Evolutionary conservation across 306 rosid species (phyloP).

Genomic region (Cucurbita pepo): DNA sequence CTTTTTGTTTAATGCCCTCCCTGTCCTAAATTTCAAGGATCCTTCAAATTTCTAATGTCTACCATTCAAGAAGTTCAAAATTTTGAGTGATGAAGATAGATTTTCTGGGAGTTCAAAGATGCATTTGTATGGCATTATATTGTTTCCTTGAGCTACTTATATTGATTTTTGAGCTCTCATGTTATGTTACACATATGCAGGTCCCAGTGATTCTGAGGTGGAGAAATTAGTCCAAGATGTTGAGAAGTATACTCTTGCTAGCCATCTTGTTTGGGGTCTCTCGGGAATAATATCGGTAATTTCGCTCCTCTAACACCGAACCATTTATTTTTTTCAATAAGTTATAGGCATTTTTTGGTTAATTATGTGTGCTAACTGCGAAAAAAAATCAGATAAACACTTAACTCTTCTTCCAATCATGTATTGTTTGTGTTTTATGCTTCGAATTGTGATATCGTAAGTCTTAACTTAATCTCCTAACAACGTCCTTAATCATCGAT

Average conservation of each 20-base stretch:
- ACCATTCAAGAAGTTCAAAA: background rate
- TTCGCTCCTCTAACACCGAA: background rate
- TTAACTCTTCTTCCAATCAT: no score
- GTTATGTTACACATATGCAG: slow-evolving; percentile 20
- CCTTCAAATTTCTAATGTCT: no score
- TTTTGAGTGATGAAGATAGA: background rate
- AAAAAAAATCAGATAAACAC: no score
- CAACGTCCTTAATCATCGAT: no score
- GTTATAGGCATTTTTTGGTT: background rate
- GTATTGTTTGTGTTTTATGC: no score
- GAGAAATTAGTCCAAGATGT: slow-evolving; percentile 37
- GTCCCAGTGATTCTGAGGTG: slow-evolving; percentile 30
- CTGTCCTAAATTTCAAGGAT: no score
- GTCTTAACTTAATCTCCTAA: no score
- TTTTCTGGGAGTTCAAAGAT: background rate
- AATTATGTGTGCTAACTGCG: no score
- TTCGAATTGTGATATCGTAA: no score
- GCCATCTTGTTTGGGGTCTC: slow-evolving; percentile 62
- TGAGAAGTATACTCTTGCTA: slow-evolving; percentile 58
- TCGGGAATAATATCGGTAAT: slow-evolving; percentile 83
- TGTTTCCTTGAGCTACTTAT: background rate
- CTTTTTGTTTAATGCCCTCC: no score
- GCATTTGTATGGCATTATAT: background rate
- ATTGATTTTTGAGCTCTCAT: background rate
- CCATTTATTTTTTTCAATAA: background rate